A percentile compares a stretch with the other conserved stretches of the same genome.
phyloP scores from a whole-genome alignment of 1,284 basidiomycete species.

The Boletus mariae region DNA sequence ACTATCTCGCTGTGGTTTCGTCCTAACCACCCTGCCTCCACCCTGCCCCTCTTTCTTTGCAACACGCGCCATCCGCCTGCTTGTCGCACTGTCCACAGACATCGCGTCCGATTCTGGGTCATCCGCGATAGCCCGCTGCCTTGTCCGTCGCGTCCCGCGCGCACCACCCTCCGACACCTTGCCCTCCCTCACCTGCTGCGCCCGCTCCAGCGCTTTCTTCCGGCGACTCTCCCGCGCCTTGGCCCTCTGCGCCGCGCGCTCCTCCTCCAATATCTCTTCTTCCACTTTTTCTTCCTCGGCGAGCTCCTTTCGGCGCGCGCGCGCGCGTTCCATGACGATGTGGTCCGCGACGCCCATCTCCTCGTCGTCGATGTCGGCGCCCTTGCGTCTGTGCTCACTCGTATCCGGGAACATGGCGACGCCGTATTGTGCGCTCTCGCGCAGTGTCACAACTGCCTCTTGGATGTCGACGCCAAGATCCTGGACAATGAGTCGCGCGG shows the following conservation, averaged over 20 bases:
- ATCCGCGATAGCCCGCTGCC: not conserved
- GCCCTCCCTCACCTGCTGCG: constrained; percentile 14
- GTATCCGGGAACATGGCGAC: constrained; percentile 73
- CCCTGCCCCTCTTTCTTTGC: constrained; percentile 3
- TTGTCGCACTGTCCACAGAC: constrained; percentile 25
- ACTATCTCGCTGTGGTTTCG: not conserved
- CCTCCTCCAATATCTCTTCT: constrained; percentile 33
- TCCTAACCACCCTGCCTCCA: not conserved
- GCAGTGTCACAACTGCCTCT: constrained; percentile 55
- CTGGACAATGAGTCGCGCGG: constrained; percentile 65
- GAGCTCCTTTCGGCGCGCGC: constrained; percentile 55
- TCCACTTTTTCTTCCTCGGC: constrained; percentile 53
- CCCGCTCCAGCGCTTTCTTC: constrained; percentile 20
- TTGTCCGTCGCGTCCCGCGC: constrained; percentile 1
- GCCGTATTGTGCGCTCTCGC: constrained; percentile 72
- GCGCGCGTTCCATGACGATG: constrained; percentile 66
- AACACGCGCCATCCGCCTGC: constrained; percentile 5
- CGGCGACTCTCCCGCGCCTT: constrained; percentile 26
- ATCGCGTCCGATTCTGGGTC: constrained; percentile 28
- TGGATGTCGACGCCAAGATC: constrained; percentile 49
- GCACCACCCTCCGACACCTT: constrained; percentile 15
- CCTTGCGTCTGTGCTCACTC: constrained; percentile 44
- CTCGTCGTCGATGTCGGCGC: constrained; percentile 31
- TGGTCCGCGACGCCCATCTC: constrained; percentile 48
- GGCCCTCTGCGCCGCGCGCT: constrained; percentile 26